Evolutionary conservation across 306 rosid species (phyloP), one percentile per base, ranked within the genome.

Genomic region (Comarum palustre): DNA sequence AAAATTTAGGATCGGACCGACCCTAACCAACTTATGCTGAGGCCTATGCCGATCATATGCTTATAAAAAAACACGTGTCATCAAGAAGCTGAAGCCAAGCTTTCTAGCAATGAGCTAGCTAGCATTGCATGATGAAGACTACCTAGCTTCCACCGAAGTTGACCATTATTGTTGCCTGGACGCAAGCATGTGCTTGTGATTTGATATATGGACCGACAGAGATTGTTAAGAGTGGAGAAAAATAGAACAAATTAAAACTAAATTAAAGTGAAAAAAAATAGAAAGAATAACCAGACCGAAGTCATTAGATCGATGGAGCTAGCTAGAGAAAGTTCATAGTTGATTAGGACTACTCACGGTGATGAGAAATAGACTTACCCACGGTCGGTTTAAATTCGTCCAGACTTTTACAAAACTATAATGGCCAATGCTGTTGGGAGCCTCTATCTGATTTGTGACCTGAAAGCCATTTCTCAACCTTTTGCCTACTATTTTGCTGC

Each of bases 401-500:
- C 79, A 77, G 73, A 82, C 86, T 85, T 88, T 82, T 88, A 90
- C 73, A 74, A 79, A 81, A 66, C 59, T 59, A 83, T 86, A 61
- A 88, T 83, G 77, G 39, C 51, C 63, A 73, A 73, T 39, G 58
- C 85, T 66, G 68, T 73, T 71, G 69, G 71, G 41, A 72, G 78
- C 77, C 80, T 29, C 84, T 60, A 77, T 79, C 77, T 58, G 85
- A 80, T 74, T 36, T 2, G 75, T 73, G 80, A 78, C 81, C 79
- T 80, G 97, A 93, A 84, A 90, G 84, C 81, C 86, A 87, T 89
- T 74, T 58, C 92, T 59, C 98, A 90, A 84, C 97, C 75, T 83
- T 54, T 41, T n/a, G n/a, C 3, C 52, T 14, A 59, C 22, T 79
- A 41, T 69, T 81, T 79, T 81, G 84, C 24, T 27, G 46, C 36